Evolutionary conservation across 768 basidiomycete genomes (phyloP), one percentile per base, ranked within the genome.

Genomic region (Ephemerocybe angulata): DNA sequence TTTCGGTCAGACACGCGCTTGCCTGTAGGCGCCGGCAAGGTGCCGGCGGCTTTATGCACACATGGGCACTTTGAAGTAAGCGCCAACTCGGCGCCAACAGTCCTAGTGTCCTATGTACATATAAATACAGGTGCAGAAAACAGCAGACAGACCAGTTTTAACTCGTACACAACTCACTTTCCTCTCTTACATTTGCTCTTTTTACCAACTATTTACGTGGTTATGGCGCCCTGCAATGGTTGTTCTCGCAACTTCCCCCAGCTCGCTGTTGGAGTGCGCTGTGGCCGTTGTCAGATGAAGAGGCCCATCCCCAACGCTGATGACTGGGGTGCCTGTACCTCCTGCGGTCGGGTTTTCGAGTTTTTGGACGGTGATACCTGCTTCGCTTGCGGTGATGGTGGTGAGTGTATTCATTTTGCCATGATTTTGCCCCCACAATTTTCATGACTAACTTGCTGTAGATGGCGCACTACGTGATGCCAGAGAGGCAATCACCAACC

Each of bases 141-240:
- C n/a, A n/a, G n/a, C n/a, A n/a, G n/a, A n/a, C n/a, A n/a, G n/a
- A n/a, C 33, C 33, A 24, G n/a, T 5, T 48, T 48, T 12, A 19
- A 13, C 13, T 24, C 27, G 15, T 24, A 48, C 46, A 29, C 19
- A 5, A 5, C 27, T 30, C 17, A 35, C 6, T 15, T 22, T 31
- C 27, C 31, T 50, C 49, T 10, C 17, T 35, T 35, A 30, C 27
- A 13, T 21, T 30, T 35, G 10, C 15, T n/a, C n/a, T n/a, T n/a
- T n/a, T n/a, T n/a, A 19, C 27, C 5, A 48, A 8, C 8, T 11
- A n/a, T 19, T 24, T 11, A 8, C 42, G 8, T 10, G 12, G 13
- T 35, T 4, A 53, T 53, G 52, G 38, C 40, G 41, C 40, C 38
- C 30, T 53, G 52, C 40, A 29, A 37, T 27, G 52, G 52, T 42